A percentile compares a stretch with the other conserved stretches of the same genome.
These are phyloP conservation scores for Hyphopichia homilentoma DNA, from an alignment of 805 yeast genomes.

Conservation along the genomic window DNA sequence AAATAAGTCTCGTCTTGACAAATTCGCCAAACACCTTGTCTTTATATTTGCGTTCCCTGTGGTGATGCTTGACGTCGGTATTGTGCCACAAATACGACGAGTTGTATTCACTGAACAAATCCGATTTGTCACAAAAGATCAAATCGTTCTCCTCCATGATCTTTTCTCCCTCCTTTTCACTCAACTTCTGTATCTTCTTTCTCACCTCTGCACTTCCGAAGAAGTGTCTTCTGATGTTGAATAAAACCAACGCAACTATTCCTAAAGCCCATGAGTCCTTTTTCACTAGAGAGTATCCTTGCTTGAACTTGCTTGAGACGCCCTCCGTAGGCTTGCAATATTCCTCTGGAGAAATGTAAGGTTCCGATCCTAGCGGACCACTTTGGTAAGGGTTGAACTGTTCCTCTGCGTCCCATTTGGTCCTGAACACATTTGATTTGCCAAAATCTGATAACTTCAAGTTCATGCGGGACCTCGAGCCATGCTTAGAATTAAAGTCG, in stretches of 20 bases:
- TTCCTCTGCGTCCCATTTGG: conserved; percentile 69
- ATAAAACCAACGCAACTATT: conserved; percentile 35
- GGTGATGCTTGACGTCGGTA: conserved; percentile 20
- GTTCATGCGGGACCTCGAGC: conserved; percentile 9
- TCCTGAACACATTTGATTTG: conserved; percentile 83
- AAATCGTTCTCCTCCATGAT: conserved; percentile 4
- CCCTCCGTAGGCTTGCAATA: conserved; percentile 33
- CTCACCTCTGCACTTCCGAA: conserved; percentile 11
- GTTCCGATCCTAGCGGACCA: conserved; percentile 84
- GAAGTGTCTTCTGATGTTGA: conserved; percentile 25
- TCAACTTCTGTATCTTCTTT: too few relatives aligned
- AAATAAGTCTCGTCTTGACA: conserved; percentile 37
- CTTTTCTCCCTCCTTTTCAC: background rate
- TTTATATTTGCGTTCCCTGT: conserved; percentile 15
- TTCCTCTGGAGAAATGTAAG: conserved; percentile 93
- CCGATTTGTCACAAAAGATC: conserved; percentile 10
- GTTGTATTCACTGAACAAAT: conserved; percentile 11
- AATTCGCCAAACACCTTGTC: conserved; percentile 39
- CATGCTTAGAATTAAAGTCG: conserved; percentile 3
- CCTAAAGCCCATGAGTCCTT: conserved; percentile 93
- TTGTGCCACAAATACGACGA: conserved; percentile 31
- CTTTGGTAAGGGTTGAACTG: conserved; percentile 47
- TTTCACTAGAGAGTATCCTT: conserved; percentile 64
- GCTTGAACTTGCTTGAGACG: background rate
- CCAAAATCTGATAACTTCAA: conserved; percentile 70